These are phyloP conservation scores for Syzygium jambos DNA, from an alignment of 345 rosid species.

Conservation along the genomic window DNA sequence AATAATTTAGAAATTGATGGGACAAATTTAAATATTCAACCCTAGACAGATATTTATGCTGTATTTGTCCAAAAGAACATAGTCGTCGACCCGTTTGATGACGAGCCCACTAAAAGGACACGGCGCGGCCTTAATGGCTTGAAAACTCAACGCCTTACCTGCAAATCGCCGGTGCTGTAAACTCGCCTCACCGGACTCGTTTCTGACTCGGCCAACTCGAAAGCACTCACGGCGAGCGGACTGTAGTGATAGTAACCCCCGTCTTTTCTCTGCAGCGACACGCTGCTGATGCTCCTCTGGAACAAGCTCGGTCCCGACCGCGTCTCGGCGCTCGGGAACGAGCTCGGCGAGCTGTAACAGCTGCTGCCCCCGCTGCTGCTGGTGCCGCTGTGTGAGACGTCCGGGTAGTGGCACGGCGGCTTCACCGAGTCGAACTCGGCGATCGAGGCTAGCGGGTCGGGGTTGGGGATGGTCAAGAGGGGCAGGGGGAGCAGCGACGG, in stretches of 20 bases:
- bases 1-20: background rate
- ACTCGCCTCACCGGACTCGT: constrained; percentile 58
- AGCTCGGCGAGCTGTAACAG: constrained; percentile 58
- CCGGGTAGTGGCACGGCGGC: constrained; percentile 1
- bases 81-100: background rate
- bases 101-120: background rate
- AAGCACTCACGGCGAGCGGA: background rate
- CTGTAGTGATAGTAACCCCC: constrained; percentile 24
- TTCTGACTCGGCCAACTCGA: constrained; percentile 32
- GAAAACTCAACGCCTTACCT: constrained; percentile 22
- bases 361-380: constrained; percentile 30
- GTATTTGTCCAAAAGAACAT: background rate
- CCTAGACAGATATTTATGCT: background rate
- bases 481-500: constrained; percentile 20
- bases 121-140: background rate
- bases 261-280: constrained; percentile 28
- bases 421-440: constrained; percentile 15
- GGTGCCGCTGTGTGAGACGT: constrained; percentile 13
- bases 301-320: constrained; percentile 22
- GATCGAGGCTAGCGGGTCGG: constrained; percentile 4
- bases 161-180: constrained; percentile 75
- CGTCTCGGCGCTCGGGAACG: constrained; percentile 28
- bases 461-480: constrained; percentile 15
- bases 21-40: background rate
- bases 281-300: constrained; percentile 69